phyloP scores from a whole-genome alignment of 768 basidiomycete species.

The Lactarius indigo region DNA sequence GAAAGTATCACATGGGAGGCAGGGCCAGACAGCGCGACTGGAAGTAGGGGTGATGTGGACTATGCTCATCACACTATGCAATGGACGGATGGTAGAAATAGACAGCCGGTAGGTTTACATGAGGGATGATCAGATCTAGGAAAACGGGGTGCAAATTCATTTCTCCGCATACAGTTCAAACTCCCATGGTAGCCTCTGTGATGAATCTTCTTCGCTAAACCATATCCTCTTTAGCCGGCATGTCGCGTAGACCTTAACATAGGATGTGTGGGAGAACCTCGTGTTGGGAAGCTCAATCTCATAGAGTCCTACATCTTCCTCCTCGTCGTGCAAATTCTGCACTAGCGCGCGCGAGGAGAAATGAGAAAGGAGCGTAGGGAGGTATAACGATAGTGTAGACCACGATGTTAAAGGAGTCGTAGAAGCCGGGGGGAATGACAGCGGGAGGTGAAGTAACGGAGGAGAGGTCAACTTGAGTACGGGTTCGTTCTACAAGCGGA shows the following conservation, averaged over 20 bases:
- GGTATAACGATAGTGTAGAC: constrained; percentile 60
- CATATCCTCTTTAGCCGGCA: constrained; percentile 76
- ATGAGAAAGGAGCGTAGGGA: constrained; percentile 56
- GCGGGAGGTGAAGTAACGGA: constrained; percentile 68
- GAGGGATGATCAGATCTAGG: constrained; percentile 4
- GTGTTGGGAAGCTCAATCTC: constrained; percentile 43
- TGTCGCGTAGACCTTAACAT: constrained; percentile 72
- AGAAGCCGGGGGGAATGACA: constrained; percentile 56
- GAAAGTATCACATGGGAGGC: constrained; percentile 56
- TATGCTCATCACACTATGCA: constrained; percentile 73
- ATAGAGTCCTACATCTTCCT: constrained; percentile 28
- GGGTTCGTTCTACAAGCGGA: constrained; percentile 48
- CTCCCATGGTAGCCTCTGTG: constrained; percentile 64
- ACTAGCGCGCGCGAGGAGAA: constrained; percentile 51
- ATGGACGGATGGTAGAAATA: constrained; percentile 41
- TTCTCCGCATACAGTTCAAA: constrained; percentile 56
- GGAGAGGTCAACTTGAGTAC: constrained; percentile 43
- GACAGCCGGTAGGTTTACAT: constrained; percentile 10
- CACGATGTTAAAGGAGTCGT: constrained; percentile 63
- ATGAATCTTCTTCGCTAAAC: constrained; percentile 54
- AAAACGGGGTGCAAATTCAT: not conserved
- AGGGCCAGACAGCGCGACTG: constrained; percentile 27
- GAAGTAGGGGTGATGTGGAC: constrained; percentile 49
- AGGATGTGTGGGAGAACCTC: constrained; percentile 62
- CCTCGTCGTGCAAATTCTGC: constrained; percentile 21